These are phyloP conservation scores for Ophiostoma montium DNA, from an alignment of 2,329 filamentous ascomycete genomes.

Conservation along the genomic window DNA sequence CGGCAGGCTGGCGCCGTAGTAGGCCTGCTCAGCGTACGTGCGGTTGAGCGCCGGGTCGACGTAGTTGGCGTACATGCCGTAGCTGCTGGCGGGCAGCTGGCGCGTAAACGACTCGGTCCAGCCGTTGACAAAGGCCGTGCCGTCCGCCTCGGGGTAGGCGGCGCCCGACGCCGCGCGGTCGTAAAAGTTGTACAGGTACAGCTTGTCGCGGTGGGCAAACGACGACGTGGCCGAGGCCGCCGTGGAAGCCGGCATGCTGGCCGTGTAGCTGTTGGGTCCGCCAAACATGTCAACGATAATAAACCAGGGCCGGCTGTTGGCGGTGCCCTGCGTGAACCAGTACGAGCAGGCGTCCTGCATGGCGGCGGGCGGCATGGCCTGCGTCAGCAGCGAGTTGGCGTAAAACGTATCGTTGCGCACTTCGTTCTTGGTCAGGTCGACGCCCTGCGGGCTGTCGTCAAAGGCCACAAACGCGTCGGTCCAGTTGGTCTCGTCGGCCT, in stretches of 20 bases:
- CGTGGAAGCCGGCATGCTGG: constrained; percentile 15
- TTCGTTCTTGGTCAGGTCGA: constrained; percentile 12
- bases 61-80: constrained; percentile 40
- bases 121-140: constrained; percentile 26
- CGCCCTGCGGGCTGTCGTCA: constrained; percentile 17
- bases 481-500: constrained; percentile 16
- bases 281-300: constrained; percentile 23
- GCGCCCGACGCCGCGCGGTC: constrained; percentile 21
- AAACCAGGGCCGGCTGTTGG: constrained; percentile 19
- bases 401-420: constrained; percentile 19
- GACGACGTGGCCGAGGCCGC: no score
- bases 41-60: constrained; percentile 33
- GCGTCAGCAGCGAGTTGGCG: constrained; percentile 18
- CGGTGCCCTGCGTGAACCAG: constrained; percentile 14
- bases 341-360: constrained; percentile 17
- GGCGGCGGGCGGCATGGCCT: constrained; percentile 15
- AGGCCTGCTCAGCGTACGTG: constrained; percentile 32
- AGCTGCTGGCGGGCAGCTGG: constrained; percentile 20
- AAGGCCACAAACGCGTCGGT: constrained; percentile 19
- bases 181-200: constrained; percentile 37
- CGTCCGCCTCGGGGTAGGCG: constrained; percentile 23
- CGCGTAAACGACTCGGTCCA: constrained; percentile 24
- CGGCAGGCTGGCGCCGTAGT: constrained; percentile 29
- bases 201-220: constrained; percentile 28
- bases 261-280: constrained; percentile 24